Percentiles rank a stretch among this genome's conserved stretches.
Conservation (phyloP, 2,329 filamentous ascomycete genomes). For the Apiospora saccharicola region DNA sequence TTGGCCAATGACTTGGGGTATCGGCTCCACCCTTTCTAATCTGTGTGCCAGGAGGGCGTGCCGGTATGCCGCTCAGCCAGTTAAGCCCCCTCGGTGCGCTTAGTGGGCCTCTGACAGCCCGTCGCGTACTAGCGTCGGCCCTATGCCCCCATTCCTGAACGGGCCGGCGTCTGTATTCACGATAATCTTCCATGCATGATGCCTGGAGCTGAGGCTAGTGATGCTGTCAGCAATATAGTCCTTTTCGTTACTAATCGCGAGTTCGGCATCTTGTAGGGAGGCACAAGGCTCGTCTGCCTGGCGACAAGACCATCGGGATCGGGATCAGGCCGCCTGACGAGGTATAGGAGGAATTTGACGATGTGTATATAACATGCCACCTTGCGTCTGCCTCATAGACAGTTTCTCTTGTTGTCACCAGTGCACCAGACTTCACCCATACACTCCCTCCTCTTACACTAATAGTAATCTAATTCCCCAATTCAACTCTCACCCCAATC, state of each 20-base stretch:
- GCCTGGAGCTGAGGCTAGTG: not conserved
- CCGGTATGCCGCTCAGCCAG: not conserved
- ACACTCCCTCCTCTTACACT: not conserved
- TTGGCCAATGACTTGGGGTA: not conserved
- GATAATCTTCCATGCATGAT: not conserved
- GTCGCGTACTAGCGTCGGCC: conserved; percentile 17
- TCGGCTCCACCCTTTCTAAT: conserved; percentile 11
- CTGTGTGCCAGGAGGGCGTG: not conserved
- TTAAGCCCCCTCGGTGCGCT: not conserved
- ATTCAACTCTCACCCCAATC: not conserved
- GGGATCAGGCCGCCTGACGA: not conserved
- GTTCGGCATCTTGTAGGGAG: not conserved
- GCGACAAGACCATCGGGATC: conserved; percentile 8
- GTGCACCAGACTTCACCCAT: not conserved
- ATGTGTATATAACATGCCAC: not conserved
- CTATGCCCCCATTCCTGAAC: not conserved
- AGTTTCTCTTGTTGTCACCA: not conserved
- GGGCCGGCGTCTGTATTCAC: conserved; percentile 8
- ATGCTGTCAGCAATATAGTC: not conserved
- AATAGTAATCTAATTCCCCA: conserved; percentile 3
- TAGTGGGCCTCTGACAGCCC: not conserved
- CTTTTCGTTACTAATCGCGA: not conserved
- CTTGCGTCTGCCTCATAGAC: conserved; percentile 2
- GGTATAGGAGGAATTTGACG: not conserved
- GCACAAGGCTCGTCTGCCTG: not conserved